Evolutionary conservation across 495 filamentous ascomycete genomes (phyloP), one percentile per base, ranked within the genome.

Genomic region (Aspergillus carlsbadensis): DNA sequence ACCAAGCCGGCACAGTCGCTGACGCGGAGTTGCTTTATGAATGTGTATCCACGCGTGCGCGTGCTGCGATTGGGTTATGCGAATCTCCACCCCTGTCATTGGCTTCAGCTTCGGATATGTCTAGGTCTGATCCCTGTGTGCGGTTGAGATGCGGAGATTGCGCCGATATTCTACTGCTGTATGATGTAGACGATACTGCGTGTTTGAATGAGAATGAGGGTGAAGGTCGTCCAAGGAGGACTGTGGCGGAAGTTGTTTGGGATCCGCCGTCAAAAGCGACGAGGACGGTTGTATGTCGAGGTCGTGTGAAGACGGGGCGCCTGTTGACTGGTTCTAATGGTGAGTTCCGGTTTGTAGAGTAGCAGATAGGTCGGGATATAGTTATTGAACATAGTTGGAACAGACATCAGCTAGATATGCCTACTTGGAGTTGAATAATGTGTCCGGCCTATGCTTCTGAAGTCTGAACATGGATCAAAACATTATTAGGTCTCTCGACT

Each of bases 21-120:
- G 84, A 86, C 67, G 78, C 83, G 2, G 77, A 81, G 48, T 51
- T 85, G 8, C 64, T 91, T 36, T 86, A 84, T 67, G 83, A 81
- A 61, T 86, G 84, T 62, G 75, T 87, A 4, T 85, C 81, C 15
- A 77, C 71, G 11, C 70, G 83, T n/a, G 84, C 84, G 0, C 78
- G 79, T 31, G 68, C 58, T 18, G 69, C 72, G 3, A 74, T 75
- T 37, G 70, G 72, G 1, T n/a, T n/a, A n/a, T n/a, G n/a, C n/a
- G n/a, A n/a, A n/a, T n/a, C n/a, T n/a, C n/a, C n/a, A n/a, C n/a
- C n/a, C n/a, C 47, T 75, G 26, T 26, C 34, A 14, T 10, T 26
- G n/a, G 1, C 52, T 4, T 15, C 56, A n/a, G n/a, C n/a, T n/a
- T n/a, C n/a, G n/a, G n/a, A n/a, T n/a, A n/a, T n/a, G 2, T 5